A percentile compares a stretch with the other conserved stretches of the same genome.
These are phyloP conservation scores for Prunus mume DNA, from an alignment of 306 rosid species.

Conservation along the genomic window DNA sequence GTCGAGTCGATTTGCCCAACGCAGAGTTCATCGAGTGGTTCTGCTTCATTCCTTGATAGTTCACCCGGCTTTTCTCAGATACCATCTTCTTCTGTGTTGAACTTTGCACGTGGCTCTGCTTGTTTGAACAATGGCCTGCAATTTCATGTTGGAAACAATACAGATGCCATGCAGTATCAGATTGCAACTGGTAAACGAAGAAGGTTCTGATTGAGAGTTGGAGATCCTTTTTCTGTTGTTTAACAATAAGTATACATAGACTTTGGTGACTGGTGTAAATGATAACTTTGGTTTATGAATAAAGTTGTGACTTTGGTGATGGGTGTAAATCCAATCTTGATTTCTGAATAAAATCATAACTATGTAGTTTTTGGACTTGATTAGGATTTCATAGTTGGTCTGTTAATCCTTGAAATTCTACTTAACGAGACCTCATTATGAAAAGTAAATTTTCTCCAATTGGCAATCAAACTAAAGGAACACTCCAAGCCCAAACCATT, in stretches of 20 bases:
- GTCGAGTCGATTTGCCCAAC: background rate
- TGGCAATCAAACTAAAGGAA: background rate
- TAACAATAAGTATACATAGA: background rate
- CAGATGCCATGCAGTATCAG: background rate
- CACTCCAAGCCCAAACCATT: background rate
- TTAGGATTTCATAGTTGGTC: background rate
- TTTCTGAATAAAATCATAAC: background rate
- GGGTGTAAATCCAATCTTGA: background rate
- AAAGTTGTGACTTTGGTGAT: background rate
- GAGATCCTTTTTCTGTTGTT: background rate
- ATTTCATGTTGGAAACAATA: background rate
- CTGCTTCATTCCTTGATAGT: slow-evolving; percentile 11
- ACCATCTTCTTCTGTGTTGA: slow-evolving; percentile 10
- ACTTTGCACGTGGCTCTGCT: slow-evolving; percentile 5
- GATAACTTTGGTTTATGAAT: background rate
- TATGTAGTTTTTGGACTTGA: background rate
- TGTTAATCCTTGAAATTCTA: background rate
- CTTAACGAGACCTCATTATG: background rate
- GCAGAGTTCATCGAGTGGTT: background rate
- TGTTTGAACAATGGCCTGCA: background rate
- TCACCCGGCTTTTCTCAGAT: slow-evolving; percentile 1
- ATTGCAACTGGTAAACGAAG: slow-evolving; percentile 1
- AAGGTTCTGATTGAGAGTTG: background rate
- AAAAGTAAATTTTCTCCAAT: background rate
- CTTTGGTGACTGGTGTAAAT: slow-evolving; percentile 1